These are phyloP conservation scores for Tylopilus vinaceipallidus DNA, from an alignment of 768 basidiomycete species.

Conservation along the genomic window DNA sequence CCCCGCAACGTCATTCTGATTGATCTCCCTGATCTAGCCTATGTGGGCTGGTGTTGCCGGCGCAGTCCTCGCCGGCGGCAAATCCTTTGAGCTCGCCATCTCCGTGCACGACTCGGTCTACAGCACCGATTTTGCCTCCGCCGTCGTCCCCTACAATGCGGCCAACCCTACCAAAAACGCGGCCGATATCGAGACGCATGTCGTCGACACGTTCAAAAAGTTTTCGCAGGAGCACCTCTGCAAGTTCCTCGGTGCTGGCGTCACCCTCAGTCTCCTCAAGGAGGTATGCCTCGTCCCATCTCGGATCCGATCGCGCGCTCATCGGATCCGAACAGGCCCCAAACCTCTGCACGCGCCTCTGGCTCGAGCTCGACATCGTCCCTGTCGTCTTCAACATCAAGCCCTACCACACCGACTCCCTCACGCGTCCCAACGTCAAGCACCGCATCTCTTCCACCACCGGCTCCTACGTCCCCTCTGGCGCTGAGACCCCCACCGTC, in stretches of 20 bases:
- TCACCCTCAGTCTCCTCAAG: conserved; percentile 66
- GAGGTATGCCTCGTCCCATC: conserved; percentile 45
- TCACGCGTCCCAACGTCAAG: conserved; percentile 77
- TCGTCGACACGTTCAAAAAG: conserved; percentile 63
- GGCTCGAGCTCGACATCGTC: conserved; percentile 81
- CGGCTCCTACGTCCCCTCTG: conserved; percentile 75
- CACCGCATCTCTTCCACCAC: conserved; percentile 80
- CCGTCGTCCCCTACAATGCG: conserved; percentile 49
- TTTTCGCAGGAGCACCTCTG: conserved; percentile 77
- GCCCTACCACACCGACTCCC: conserved; percentile 74
- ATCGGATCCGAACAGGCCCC: conserved; percentile 50
- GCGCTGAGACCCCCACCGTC: conserved; percentile 72
- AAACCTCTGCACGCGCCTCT: conserved; percentile 81
- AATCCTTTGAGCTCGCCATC: conserved; percentile 67
- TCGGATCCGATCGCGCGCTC: conserved; percentile 15
- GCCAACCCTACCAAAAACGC: conserved; percentile 55
- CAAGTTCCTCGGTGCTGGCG: conserved; percentile 84
- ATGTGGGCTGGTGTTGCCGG: conserved; percentile 89
- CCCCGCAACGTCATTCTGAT: conserved; percentile 10
- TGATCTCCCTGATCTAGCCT: conserved; percentile 45
- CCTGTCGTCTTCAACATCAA: conserved; percentile 87
- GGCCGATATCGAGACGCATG: conserved; percentile 58
- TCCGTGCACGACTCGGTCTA: conserved; percentile 86
- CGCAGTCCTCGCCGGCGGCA: conserved; percentile 53
- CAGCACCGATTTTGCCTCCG: conserved; percentile 72